Conservation (phyloP, 2,329 filamentous ascomycete species). For the Sporothrix curviconia region DNA sequence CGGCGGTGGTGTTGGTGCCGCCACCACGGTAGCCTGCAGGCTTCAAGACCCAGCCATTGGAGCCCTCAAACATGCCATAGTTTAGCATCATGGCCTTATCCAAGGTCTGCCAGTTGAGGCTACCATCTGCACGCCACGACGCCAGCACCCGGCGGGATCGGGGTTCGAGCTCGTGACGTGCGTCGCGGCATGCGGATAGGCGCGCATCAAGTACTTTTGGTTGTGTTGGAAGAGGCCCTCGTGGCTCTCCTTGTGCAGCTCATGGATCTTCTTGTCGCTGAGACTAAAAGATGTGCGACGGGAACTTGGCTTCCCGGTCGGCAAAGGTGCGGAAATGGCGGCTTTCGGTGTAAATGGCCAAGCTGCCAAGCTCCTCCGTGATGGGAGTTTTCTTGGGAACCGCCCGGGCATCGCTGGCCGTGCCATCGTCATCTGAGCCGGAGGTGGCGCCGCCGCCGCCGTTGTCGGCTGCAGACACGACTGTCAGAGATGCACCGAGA, state of each 20-base stretch:
- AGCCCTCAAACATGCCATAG: slow-evolving; percentile 90
- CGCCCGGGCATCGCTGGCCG: slow-evolving; percentile 21
- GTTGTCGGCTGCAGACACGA: slow-evolving; percentile 22
- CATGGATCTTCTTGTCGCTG: slow-evolving; percentile 67
- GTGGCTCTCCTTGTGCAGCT: slow-evolving; percentile 53
- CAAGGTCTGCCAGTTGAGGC: slow-evolving; percentile 97
- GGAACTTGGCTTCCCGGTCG: slow-evolving; percentile 53
- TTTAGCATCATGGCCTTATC: slow-evolving; percentile 96
- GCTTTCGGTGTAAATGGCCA: slow-evolving; percentile 82
- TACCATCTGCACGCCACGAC: slow-evolving; percentile 92
- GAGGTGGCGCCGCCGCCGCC: slow-evolving; percentile 31
- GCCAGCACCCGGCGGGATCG: slow-evolving; percentile 86
- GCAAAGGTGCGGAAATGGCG: slow-evolving; percentile 71
- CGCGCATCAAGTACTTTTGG: slow-evolving; percentile 78
- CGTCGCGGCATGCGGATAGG: slow-evolving; percentile 75
- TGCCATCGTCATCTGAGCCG: slow-evolving; percentile 38
- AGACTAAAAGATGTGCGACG: slow-evolving; percentile 79
- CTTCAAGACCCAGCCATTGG: slow-evolving; percentile 79
- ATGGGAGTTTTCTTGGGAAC: slow-evolving; percentile 37
- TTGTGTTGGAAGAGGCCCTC: slow-evolving; percentile 82
- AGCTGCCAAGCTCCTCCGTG: slow-evolving; percentile 60
- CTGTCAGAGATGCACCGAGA: slow-evolving; percentile 25
- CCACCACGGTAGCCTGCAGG: slow-evolving; percentile 62
- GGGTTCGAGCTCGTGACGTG: slow-evolving; percentile 82
- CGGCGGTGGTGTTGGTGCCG: slow-evolving; percentile 24